Evolutionary conservation across 192 early-diverging fungal species (phyloP), one percentile per base, ranked within the genome.

Genomic region (Podila clonocystis): DNA sequence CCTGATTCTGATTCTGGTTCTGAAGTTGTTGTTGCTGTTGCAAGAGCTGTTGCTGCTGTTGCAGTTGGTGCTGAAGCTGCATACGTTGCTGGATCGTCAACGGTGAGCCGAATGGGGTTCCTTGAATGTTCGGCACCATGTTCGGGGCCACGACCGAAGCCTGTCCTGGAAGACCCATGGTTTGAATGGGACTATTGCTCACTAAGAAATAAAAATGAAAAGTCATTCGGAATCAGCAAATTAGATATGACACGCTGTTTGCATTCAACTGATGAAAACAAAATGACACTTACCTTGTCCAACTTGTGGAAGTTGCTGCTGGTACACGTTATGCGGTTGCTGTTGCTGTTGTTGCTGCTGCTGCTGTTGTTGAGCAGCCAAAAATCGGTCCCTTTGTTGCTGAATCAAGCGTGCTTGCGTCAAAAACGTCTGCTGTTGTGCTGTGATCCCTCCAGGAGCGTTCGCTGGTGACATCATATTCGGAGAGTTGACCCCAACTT

Each of bases 381-480:
- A 29, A 15, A 68, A 15, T 38, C 69, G 65, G 30, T 52, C 30
- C 33, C 58, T 63, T 26, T 79, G 68, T 28, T 79, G 75, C 45
- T 79, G 75, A 15, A 67, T 36, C 19, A 79, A 28, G 19, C 72
- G 75, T n/a, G 75, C 69, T 38, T 79, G 75, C 52, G 67, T 62
- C 38, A 79, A 41, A 50, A 52, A 72, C 19, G 48, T 11, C 24
- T 79, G 70, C 13, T 71, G 75, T 28, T 65, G 75, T 8, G 75
- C 36, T 1, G 33, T 79, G 15, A 79, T 22, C 5, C 19, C 26
- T 15, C 63, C 75, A 24, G 65, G 48, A n/a, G 15, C 58, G 17
- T 68, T 79, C 11, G 64, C 28, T 2, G 69, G 59, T 9, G 75
- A 66, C 68, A 70, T 70, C 36, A 77, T 38, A 29, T 66, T 70